Evolutionary conservation across 768 basidiomycete genomes (phyloP), one percentile per base, ranked within the genome.

Genomic region (Lentinula edodes): DNA sequence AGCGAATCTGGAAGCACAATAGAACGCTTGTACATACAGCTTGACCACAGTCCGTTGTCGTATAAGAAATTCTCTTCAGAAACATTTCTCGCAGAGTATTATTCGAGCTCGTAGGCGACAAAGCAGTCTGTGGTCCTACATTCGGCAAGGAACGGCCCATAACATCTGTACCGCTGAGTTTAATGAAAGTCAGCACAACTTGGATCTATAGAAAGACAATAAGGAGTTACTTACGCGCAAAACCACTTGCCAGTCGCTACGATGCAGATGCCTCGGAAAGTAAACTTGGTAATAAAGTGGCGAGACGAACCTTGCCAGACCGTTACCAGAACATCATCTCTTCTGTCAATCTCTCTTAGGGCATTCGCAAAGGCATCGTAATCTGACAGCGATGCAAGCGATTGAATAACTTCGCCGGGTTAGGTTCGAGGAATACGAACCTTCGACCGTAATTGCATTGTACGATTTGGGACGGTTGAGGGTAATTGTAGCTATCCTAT

Each of bases 231-330:
- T 67, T 68, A 89, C 88, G 88, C 81, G 74, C 86, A 90, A 70
- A 90, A 89, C 87, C 87, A 89, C 63, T 76, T 81, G 2, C 88
- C 88, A 38, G 76, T 85, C 9, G 85, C 88, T 88, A 32, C 58
- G 34, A 42, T 42, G 51, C 16, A 46, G 1, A 13, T 32, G 53
- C 35, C 5, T 34, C 13, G 6, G 18, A 18, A 42, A 18, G n/a
- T 54, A 28, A 28, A 28, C 28, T 28, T 28, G 28, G 28, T 18
- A 34, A 12, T 18, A 12, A 36, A 54, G 38, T 39, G 9, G 38
- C 16, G 8, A 9, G n/a, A 18, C n/a, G n/a, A 62, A 81, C 87
- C 88, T 77, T 88, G 88, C 82, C 85, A 83, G 8, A 90, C 73
- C 1, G 88, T 90, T 28, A 83, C 82, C 28, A 86, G 61, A 6